Evolutionary conservation across 2,329 filamentous ascomycete genomes (phyloP).

Genomic region (Purpureocillium takamizusanense): DNA sequence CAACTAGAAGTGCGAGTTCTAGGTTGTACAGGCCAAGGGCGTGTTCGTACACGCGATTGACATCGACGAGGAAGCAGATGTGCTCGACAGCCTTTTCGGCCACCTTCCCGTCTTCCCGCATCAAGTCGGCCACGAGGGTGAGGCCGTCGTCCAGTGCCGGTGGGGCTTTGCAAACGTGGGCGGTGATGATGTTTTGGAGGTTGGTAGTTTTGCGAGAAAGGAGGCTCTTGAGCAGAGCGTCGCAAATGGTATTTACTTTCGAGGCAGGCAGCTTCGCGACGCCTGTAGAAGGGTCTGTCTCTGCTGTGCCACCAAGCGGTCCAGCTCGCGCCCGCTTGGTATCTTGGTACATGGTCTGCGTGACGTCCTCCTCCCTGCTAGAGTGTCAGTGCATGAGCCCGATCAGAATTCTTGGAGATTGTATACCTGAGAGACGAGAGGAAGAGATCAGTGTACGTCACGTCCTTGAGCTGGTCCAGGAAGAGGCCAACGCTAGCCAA

Average conservation of each 20-base stretch:
- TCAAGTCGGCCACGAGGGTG: constrained; percentile 65
- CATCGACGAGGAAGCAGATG: constrained; percentile 93
- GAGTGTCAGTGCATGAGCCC: neutral
- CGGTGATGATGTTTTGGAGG: constrained; percentile 89
- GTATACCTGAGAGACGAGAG: constrained; percentile 71
- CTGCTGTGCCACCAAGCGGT: constrained; percentile 2
- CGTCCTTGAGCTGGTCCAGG: constrained; percentile 72
- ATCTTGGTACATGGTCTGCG: constrained; percentile 86
- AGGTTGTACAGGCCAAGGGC: constrained; percentile 87
- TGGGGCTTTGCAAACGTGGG: constrained; percentile 86
- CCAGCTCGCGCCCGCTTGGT: constrained; percentile 45
- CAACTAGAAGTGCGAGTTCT: constrained; percentile 80
- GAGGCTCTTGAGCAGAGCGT: constrained; percentile 68
- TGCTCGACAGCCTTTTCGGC: constrained; percentile 90
- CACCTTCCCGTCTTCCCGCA: constrained; percentile 57
- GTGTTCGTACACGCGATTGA: constrained; percentile 84
- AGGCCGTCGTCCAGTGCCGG: constrained; percentile 84
- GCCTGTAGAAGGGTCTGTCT: constrained; percentile 7
- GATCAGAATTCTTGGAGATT: too few species aligned
- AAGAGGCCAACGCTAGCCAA: constrained; percentile 67
- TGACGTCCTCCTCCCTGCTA: constrained; percentile 76
- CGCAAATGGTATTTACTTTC: constrained; percentile 85
- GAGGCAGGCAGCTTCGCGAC: constrained; percentile 11
- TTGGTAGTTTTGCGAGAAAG: constrained; percentile 50
- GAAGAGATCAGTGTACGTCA: constrained; percentile 82